phyloP scores from a whole-genome alignment of 306 rosid species.

The Cucumis melo region DNA sequence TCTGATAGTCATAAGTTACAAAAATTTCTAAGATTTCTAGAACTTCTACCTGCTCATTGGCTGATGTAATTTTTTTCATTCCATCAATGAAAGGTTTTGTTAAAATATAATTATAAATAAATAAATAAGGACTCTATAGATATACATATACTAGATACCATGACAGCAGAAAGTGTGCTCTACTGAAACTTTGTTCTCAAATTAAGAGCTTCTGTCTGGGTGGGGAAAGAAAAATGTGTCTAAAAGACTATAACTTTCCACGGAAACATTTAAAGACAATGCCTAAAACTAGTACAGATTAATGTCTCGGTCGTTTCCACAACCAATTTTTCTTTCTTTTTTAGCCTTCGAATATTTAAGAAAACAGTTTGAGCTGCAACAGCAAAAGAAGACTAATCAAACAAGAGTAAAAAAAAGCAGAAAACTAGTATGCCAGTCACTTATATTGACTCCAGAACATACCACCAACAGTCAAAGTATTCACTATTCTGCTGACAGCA shows the following conservation, averaged over 20 bases:
- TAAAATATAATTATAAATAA: background rate
- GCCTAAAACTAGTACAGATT: background rate
- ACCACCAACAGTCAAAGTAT: slow-evolving; percentile 65
- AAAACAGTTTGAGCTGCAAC: background rate
- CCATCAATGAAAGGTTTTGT: background rate
- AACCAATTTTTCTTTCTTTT: background rate
- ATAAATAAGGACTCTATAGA: background rate
- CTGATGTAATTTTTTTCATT: background rate
- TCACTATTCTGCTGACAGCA: slow-evolving; percentile 70
- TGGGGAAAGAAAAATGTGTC: background rate
- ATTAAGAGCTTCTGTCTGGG: background rate
- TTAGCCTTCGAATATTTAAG: background rate
- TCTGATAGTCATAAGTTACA: background rate
- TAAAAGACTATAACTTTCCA: background rate
- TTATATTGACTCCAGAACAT: slow-evolving; percentile 7
- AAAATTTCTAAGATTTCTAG: background rate
- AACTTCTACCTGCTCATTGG: background rate
- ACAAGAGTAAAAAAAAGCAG: background rate
- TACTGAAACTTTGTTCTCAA: background rate
- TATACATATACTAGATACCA: background rate
- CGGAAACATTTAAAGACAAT: background rate
- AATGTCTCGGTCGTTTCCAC: background rate
- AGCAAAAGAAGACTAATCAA: background rate
- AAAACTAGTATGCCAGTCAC: background rate
- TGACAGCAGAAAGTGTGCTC: background rate